These are phyloP conservation scores for Gonapodya prolifera DNA, from an alignment of 192 early-diverging fungal genomes.

Conservation along the genomic window DNA sequence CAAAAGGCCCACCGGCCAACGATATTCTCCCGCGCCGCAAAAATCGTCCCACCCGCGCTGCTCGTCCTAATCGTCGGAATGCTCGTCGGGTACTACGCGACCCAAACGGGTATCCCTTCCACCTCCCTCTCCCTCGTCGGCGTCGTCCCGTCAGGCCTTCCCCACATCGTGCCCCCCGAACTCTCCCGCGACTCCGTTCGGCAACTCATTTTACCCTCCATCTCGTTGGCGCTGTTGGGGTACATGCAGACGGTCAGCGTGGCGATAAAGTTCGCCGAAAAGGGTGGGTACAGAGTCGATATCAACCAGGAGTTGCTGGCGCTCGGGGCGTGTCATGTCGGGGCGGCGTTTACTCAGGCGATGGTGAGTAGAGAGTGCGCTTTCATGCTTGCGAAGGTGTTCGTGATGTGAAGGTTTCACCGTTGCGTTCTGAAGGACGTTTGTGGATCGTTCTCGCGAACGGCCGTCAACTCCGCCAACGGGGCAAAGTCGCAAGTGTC, in stretches of 20 bases:
- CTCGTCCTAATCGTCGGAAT: slow-evolving; percentile 12
- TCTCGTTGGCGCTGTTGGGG: slow-evolving; percentile 20
- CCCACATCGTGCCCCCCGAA: slow-evolving; percentile 9
- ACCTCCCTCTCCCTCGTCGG: slow-evolving; percentile 18
- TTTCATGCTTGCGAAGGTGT: no score
- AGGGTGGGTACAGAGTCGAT: neutral
- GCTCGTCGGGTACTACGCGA: slow-evolving; percentile 13
- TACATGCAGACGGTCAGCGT: slow-evolving; percentile 22
- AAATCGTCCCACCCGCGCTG: neutral
- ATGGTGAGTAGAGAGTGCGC: no score
- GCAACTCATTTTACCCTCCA: slow-evolving; percentile 12
- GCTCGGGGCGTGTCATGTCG: neutral
- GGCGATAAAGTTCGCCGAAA: neutral
- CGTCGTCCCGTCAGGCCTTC: slow-evolving; percentile 13
- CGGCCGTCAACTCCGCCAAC: neutral
- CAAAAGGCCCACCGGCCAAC: no score
- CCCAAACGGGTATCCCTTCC: neutral
- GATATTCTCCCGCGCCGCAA: neutral
- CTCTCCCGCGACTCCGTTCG: slow-evolving; percentile 12
- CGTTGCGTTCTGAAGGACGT: no score
- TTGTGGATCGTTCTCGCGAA: neutral
- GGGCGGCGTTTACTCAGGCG: neutral
- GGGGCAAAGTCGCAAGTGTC: neutral
- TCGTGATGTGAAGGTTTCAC: no score
- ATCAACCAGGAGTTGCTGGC: neutral